phyloP scores from a whole-genome alignment of 2,329 filamentous ascomycete genomes.

The Diaporthe nobilis region DNA sequence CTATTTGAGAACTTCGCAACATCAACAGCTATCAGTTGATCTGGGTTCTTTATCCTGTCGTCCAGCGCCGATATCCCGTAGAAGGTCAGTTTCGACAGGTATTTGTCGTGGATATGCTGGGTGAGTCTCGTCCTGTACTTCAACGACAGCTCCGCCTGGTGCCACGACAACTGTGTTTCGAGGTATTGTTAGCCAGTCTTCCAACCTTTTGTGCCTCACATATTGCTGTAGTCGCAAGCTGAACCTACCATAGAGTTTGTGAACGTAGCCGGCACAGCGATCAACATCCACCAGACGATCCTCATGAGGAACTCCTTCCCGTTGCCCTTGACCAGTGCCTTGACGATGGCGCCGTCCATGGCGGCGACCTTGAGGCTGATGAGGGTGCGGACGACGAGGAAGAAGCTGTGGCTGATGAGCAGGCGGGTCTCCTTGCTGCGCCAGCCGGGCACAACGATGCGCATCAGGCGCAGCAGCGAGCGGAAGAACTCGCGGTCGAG shows the following conservation, averaged over 20 bases:
- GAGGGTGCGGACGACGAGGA: conserved; percentile 89
- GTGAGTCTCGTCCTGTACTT: conserved; percentile 94
- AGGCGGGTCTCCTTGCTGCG: conserved; percentile 89
- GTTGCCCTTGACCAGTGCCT: conserved; percentile 90
- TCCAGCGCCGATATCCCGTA: conserved; percentile 96
- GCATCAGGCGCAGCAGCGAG: conserved; percentile 81
- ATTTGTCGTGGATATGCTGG: conserved; percentile 95
- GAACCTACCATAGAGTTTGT: conserved; percentile 94
- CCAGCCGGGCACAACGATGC: conserved; percentile 92
- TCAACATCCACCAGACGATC: conserved; percentile 98
- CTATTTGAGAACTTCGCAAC: conserved; percentile 97
- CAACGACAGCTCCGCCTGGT: conserved; percentile 93
- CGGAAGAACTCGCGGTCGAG: conserved; percentile 87
- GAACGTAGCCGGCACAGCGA: conserved; percentile 95
- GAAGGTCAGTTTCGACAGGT: conserved; percentile 97
- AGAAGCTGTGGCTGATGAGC: conserved; percentile 91
- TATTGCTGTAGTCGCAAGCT: background rate
- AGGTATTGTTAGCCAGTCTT: background rate
- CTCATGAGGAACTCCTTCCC: conserved; percentile 90
- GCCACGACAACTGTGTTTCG: conserved; percentile 82
- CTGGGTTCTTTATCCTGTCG: conserved; percentile 97
- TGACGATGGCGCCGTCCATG: conserved; percentile 93
- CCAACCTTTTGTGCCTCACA: background rate
- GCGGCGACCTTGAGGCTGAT: conserved; percentile 97
- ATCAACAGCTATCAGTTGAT: conserved; percentile 97